Evolutionary conservation across 768 basidiomycete genomes (phyloP).

Genomic region (Leccinum imitatum): DNA sequence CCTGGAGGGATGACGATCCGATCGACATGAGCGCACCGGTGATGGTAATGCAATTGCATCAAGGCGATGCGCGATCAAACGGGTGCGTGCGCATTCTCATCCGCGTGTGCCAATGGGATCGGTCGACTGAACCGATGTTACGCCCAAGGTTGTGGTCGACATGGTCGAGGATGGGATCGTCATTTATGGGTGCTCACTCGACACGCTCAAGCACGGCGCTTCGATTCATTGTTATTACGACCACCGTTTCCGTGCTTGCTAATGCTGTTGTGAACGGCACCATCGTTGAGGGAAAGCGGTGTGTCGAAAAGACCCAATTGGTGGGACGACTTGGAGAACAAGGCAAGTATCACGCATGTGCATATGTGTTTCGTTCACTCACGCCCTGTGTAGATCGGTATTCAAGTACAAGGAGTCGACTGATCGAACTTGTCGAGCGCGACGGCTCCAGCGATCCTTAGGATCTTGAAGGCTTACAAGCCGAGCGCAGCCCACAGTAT

Average conservation of each 20-base stretch:
- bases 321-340: constrained; percentile 98
- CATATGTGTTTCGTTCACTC: too few species aligned
- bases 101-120: too few species aligned
- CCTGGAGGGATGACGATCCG: constrained; percentile 52
- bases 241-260: constrained; percentile 90
- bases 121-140: not conserved
- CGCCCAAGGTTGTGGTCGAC: constrained; percentile 92
- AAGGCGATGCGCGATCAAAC: constrained; percentile 95
- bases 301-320: constrained; percentile 99
- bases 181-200: constrained; percentile 75
- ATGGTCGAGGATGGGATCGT: constrained; percentile 94
- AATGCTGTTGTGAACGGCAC: constrained; percentile 56
- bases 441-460: too few species aligned
- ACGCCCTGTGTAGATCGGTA: too few species aligned
- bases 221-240: constrained; percentile 97
- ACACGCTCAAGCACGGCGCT: constrained; percentile 60
- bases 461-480: too few species aligned
- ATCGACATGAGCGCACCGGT: too few species aligned
- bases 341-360: constrained; percentile 46
- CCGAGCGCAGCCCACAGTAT: too few species aligned
- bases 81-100: constrained; percentile 45
- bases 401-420: too few species aligned
- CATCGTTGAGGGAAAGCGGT: constrained; percentile 93
- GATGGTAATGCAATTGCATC: constrained; percentile 82
- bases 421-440: too few species aligned